Base-by-base conservation (phyloP, 768 basidiomycete species). In the Bullera alba region DNA sequence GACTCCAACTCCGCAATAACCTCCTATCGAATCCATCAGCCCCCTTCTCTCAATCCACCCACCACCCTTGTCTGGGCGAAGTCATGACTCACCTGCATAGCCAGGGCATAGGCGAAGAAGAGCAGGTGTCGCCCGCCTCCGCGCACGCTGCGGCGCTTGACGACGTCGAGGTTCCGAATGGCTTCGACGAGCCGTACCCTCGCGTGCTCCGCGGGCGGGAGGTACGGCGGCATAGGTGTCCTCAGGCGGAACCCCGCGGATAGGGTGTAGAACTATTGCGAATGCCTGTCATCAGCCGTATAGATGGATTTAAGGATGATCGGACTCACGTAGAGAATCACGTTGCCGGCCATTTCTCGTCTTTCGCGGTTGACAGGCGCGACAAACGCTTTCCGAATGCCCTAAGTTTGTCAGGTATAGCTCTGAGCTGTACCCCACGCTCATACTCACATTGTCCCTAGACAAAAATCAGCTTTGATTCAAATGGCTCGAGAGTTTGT, bases 181-280 rank as follows among this genome's bases (percentile, higher is more conserved):
- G 87, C 86, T 15, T 82, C 79, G 8, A 95, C 90, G 70, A 99
- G 74, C 6, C 82, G 80, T 47, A 84, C 79, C 44, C 93, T 80
- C 0, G 89, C 80, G 57, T 83, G 79, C 67, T 93, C 91, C 0
- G 86, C 93, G 0, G 92, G 92, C 2, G 95, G 95, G 0, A 99
- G 79, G 70, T 91, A 96, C 0, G 95, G 90, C 0, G 95, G 91
- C n/a, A 99, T 76, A 1, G 95, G 95, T 4, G 88, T 83, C 65
- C 67, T 58, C 7, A 70, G 62, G 12, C 61, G 42, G 39, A 72
- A 64, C 0, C 67, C 65, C 19, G 69, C 65, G 1, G 71, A 66
- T 1, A 70, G 53, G 19, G 65, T 60, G 56, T 69, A 72, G 42
- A 67, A 67, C 65, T 70, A 36, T 28, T 7, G 12, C 16, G n/a